These are phyloP conservation scores for Rhodomyrtus psidioides DNA, from an alignment of 441 rosid species.

Conservation along the genomic window DNA sequence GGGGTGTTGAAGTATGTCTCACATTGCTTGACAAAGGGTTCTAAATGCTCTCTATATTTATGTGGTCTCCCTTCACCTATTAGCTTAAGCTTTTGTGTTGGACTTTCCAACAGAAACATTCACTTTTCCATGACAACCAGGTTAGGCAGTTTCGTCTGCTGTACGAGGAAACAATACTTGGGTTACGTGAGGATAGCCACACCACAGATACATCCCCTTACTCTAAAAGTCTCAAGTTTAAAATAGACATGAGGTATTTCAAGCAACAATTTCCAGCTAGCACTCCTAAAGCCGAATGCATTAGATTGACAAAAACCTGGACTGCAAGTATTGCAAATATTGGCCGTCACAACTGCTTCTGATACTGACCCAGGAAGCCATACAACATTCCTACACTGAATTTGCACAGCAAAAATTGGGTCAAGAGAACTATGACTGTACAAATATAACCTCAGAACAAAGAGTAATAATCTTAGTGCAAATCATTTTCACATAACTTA, in stretches of 20 bases:
- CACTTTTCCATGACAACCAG: not conserved
- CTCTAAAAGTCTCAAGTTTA: not conserved
- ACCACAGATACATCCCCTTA: not conserved
- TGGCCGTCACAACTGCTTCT: constrained; percentile 78
- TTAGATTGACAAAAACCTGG: constrained; percentile 46
- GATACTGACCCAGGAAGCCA: constrained; percentile 94
- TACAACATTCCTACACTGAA: constrained; percentile 85
- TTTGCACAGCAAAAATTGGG: not conserved
- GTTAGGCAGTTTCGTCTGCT: not conserved
- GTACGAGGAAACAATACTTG: not conserved
- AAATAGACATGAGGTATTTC: not conserved
- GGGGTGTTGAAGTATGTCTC: no score
- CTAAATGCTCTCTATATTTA: no score
- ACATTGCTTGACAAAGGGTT: no score
- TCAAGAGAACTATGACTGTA: not conserved
- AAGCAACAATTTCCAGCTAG: not conserved
- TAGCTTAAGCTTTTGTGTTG: no score
- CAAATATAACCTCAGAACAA: not conserved
- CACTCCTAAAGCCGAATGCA: not conserved
- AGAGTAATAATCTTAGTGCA: not conserved
- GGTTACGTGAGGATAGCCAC: not conserved
- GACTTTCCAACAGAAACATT: not conserved
- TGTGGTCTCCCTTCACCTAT: no score
- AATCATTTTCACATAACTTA: not conserved
- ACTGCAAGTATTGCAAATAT: constrained; percentile 67